phyloP scores from a whole-genome alignment of 495 filamentous ascomycete genomes.

The Niebla homalea region DNA sequence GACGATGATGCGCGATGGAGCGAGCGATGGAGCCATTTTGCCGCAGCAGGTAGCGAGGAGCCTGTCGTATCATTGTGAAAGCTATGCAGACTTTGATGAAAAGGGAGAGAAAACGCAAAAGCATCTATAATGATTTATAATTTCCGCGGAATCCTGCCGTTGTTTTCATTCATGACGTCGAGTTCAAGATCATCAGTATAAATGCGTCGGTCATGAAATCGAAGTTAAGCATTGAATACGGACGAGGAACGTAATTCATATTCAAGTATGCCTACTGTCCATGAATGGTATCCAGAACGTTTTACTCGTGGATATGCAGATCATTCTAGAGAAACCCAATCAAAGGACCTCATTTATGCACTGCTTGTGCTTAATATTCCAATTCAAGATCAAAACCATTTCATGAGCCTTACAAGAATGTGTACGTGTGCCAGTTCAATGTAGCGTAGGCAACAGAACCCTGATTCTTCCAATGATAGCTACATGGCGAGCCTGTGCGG shows the following conservation, averaged over 20 bases:
- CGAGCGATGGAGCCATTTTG: neutral
- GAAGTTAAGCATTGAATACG: neutral
- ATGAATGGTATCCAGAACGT: slow-evolving; percentile 40
- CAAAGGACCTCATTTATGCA: neutral
- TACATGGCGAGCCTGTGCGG: slow-evolving; percentile 49
- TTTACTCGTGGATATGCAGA: slow-evolving; percentile 27
- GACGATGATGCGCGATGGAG: slow-evolving; percentile 25
- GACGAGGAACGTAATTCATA: neutral
- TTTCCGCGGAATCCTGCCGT: neutral
- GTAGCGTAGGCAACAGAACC: neutral
- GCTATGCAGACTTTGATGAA: neutral
- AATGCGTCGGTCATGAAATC: neutral
- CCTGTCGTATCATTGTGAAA: slow-evolving; percentile 12
- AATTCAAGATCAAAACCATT: slow-evolving; percentile 30
- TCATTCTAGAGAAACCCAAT: too few relatives aligned
- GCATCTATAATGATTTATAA: too few relatives aligned
- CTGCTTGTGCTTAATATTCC: slow-evolving; percentile 63
- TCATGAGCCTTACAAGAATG: slow-evolving; percentile 14
- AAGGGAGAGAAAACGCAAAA: neutral
- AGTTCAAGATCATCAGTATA: neutral
- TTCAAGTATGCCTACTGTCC: slow-evolving; percentile 1
- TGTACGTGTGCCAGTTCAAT: slow-evolving; percentile 40
- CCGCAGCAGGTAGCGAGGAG: slow-evolving; percentile 7
- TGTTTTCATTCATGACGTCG: neutral
- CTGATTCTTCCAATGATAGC: neutral